Evolutionary conservation across 1,139 yeast genomes (phyloP).

Genomic region (Diutina neorugosa): DNA sequence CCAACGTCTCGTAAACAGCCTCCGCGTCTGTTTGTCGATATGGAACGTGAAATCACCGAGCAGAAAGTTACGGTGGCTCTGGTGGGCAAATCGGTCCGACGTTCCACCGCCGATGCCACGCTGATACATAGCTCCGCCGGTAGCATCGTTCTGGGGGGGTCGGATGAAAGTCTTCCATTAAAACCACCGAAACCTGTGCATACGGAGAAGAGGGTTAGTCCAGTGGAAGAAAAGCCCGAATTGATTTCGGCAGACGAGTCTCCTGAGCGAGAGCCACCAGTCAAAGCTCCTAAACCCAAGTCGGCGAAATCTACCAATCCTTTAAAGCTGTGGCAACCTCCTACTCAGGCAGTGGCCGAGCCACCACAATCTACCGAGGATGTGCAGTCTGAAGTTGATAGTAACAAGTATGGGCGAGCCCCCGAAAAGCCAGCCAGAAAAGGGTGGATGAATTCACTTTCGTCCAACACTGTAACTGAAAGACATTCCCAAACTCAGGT

Average conservation of each 20-base stretch:
- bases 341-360: not conserved
- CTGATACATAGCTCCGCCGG: slow-evolving; percentile 1
- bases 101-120: not conserved
- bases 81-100: not conserved
- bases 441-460: slow-evolving; percentile 2
- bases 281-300: not conserved
- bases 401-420: not conserved
- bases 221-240: not conserved
- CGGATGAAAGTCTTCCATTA: not conserved
- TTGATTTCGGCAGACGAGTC: not conserved
- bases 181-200: slow-evolving; percentile 1
- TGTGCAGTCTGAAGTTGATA: not conserved
- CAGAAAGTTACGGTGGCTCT: not conserved
- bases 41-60: not conserved
- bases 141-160: not conserved
- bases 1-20: not conserved
- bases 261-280: not conserved
- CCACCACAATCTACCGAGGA: not conserved
- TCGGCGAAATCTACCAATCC: not conserved
- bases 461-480: not conserved
- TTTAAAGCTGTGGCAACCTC: not conserved
- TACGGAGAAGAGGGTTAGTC: not conserved
- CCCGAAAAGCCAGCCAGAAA: not conserved
- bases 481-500: not conserved
- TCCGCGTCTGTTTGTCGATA: slow-evolving; percentile 1